Conservation (phyloP, 257 asterid genomes). For the Solanum sitiens region DNA sequence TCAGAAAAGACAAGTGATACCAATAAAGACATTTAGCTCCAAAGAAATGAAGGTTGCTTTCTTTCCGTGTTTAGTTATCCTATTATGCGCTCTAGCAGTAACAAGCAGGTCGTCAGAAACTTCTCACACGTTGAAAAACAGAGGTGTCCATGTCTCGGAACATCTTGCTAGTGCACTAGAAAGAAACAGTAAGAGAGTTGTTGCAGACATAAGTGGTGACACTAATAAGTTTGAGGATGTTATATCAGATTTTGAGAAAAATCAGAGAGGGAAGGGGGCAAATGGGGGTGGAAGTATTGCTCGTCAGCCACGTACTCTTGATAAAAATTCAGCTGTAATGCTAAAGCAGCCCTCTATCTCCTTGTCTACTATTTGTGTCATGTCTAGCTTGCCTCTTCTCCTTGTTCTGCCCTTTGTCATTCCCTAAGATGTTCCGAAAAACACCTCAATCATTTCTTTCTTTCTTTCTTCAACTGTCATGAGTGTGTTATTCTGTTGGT, state of each 20-base stretch:
- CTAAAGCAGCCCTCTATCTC: background rate
- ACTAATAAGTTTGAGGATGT: background rate
- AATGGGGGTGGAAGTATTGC: slow-evolving; percentile 34
- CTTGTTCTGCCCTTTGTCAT: slow-evolving; percentile 3
- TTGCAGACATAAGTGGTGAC: background rate
- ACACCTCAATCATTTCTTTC: background rate
- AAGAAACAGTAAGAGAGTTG: slow-evolving; percentile 13
- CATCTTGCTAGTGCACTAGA: background rate
- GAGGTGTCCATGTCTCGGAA: slow-evolving; percentile 3
- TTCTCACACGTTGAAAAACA: background rate
- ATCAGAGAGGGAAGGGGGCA: slow-evolving; percentile 24
- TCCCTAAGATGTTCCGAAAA: background rate
- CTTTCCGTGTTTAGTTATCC: slow-evolving; percentile 12
- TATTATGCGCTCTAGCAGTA: slow-evolving; percentile 7
- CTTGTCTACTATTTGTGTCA: slow-evolving; percentile 5
- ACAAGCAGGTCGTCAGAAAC: slow-evolving; percentile 12
- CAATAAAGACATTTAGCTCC: background rate
- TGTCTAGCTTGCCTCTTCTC: slow-evolving; percentile 8
- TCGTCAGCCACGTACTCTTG: slow-evolving; percentile 15
- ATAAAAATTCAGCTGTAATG: slow-evolving; percentile 2
- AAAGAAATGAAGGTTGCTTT: slow-evolving; percentile 6
- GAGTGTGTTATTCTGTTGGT: background rate
- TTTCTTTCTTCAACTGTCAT: background rate
- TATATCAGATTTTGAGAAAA: slow-evolving; percentile 6
- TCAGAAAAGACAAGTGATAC: background rate